A percentile compares a stretch with the other conserved stretches of the same genome.
These are phyloP conservation scores for Nannizzia gypsea DNA, from an alignment of 2,329 filamentous ascomycete genomes.

Conservation along the genomic window DNA sequence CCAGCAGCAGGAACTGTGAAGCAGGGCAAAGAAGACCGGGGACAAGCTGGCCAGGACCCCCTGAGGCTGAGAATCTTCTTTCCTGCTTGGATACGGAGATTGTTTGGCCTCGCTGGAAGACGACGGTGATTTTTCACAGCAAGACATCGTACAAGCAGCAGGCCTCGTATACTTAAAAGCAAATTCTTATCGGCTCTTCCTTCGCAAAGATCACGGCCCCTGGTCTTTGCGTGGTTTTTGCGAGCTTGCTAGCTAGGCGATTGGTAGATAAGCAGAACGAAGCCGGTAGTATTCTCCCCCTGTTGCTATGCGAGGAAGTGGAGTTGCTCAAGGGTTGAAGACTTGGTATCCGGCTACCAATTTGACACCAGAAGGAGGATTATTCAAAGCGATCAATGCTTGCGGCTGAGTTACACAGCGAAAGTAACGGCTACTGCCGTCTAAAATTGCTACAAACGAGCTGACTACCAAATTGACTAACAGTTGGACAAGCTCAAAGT, in stretches of 20 bases:
- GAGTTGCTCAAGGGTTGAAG: not conserved
- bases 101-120: not conserved
- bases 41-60: slow-evolving; percentile 7
- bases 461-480: too few relatives aligned
- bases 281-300: not conserved
- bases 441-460: too few relatives aligned
- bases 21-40: slow-evolving; percentile 10
- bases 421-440: too few relatives aligned
- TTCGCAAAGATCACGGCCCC: not conserved
- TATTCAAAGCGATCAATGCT: too few relatives aligned
- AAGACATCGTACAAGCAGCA: not conserved
- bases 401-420: too few relatives aligned
- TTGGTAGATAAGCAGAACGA: not conserved
- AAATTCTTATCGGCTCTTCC: not conserved
- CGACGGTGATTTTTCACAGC: not conserved
- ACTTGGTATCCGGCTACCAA: too few relatives aligned
- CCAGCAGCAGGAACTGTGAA: slow-evolving; percentile 15
- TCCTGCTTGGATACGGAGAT: not conserved
- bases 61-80: not conserved
- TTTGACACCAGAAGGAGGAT: too few relatives aligned
- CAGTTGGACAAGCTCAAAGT: too few relatives aligned
- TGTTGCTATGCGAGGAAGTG: not conserved
- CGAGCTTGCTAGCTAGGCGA: not conserved
- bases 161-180: not conserved
- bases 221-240: not conserved